A percentile compares a stretch with the other conserved stretches of the same genome.
Conservation (phyloP, 2,329 filamentous ascomycete genomes). For the Arthrocladium fulminans region DNA sequence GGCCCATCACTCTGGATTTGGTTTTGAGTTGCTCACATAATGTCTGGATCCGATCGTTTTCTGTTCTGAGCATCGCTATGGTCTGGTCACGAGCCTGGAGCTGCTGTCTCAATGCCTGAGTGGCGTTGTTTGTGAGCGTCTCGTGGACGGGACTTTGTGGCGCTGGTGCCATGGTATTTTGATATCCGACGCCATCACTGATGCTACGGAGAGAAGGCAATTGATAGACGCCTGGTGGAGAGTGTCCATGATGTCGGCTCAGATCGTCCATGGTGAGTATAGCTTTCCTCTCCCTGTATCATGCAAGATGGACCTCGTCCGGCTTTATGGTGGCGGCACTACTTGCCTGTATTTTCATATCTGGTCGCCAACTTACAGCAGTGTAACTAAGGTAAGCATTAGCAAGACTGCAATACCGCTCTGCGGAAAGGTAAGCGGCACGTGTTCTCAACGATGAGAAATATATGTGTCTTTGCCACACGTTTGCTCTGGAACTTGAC, state of each 20-base stretch:
- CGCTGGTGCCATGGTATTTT: background rate
- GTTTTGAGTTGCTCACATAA: constrained; percentile 43
- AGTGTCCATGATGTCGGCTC: background rate
- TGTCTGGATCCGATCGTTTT: constrained; percentile 27
- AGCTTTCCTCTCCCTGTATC: too few species aligned
- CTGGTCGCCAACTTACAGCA: background rate
- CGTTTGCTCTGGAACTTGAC: too few species aligned
- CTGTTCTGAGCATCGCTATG: constrained; percentile 1
- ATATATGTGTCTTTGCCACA: too few species aligned
- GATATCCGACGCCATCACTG: background rate
- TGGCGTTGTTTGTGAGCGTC: background rate
- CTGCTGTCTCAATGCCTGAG: background rate
- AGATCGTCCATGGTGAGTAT: background rate
- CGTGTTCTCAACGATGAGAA: background rate
- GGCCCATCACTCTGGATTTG: constrained; percentile 43
- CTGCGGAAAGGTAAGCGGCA: too few species aligned
- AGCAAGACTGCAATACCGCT: background rate
- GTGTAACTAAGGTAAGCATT: background rate
- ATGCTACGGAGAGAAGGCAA: background rate
- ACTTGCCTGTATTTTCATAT: background rate
- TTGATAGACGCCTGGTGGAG: background rate
- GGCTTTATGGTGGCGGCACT: background rate
- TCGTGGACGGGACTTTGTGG: background rate
- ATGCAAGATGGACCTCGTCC: background rate
- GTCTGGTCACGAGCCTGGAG: background rate